These are phyloP conservation scores for Chenopodium album DNA, from an alignment of 148 eudicot species.

Conservation along the genomic window DNA sequence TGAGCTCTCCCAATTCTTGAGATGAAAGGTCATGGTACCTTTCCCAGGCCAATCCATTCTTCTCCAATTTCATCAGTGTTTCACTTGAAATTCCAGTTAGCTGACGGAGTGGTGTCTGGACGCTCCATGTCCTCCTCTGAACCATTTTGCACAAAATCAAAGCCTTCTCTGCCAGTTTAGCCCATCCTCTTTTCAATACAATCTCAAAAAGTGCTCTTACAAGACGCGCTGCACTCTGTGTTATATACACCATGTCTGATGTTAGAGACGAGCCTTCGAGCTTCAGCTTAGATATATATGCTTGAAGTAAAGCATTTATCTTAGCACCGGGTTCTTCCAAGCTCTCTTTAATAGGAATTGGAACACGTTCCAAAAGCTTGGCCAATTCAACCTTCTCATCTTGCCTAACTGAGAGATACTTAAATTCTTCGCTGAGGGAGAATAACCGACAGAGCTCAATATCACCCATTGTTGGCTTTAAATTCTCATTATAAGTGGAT, in stretches of 20 bases:
- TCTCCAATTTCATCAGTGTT: conserved; percentile 74
- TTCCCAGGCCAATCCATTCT: conserved; percentile 89
- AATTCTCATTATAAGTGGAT: conserved; percentile 78
- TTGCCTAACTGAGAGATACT: conserved; percentile 80
- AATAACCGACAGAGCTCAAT: conserved; percentile 88
- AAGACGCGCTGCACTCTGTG: conserved; percentile 93
- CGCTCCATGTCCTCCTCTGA: conserved; percentile 86
- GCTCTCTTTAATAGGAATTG: conserved; percentile 83
- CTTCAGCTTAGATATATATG: conserved; percentile 81
- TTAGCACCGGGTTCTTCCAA: conserved; percentile 92
- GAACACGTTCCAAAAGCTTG: conserved; percentile 83
- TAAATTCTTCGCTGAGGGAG: conserved; percentile 93
- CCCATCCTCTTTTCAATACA: conserved; percentile 86
- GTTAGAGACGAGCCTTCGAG: conserved; percentile 84
- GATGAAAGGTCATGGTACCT: conserved; percentile 90
- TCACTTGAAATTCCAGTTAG: conserved; percentile 64
- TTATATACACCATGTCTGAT: conserved; percentile 85
- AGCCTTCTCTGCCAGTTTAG: conserved; percentile 78
- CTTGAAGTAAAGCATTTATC: conserved; percentile 84
- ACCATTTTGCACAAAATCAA: conserved; percentile 86
- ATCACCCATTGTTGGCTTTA: conserved; percentile 95
- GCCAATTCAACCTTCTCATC: conserved; percentile 93
- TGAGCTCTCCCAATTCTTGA: conserved; percentile 80
- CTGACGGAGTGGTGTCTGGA: conserved; percentile 85
- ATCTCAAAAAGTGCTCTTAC: conserved; percentile 82